These are phyloP conservation scores for Sclerotinia borealis DNA, from an alignment of 2,329 filamentous ascomycete species.

Conservation along the genomic window DNA sequence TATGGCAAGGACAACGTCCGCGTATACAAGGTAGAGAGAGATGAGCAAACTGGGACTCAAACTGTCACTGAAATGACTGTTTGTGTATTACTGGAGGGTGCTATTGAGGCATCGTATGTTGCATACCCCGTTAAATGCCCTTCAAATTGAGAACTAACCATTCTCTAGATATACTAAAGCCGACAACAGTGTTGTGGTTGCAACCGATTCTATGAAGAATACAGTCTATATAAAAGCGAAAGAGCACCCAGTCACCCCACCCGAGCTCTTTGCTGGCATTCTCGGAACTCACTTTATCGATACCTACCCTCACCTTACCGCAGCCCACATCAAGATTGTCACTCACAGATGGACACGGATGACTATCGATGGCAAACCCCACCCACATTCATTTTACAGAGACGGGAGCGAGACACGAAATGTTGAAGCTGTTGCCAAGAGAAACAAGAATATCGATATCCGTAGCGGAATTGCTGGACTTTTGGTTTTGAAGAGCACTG, in stretches of 20 bases:
- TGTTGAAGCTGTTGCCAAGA: conserved; percentile 65
- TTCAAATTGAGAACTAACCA: not conserved
- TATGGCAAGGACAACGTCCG: conserved; percentile 98
- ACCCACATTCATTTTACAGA: conserved; percentile 91
- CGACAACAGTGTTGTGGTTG: conserved; percentile 92
- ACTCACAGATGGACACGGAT: conserved; percentile 92
- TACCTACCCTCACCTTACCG: conserved; percentile 81
- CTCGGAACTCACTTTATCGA: conserved; percentile 84
- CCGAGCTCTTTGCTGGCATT: conserved; percentile 83
- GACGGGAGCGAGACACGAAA: conserved; percentile 84
- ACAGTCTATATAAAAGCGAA: conserved; percentile 94
- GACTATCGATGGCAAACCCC: conserved; percentile 76
- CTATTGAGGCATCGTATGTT: conserved; percentile 73
- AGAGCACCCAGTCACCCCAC: conserved; percentile 84
- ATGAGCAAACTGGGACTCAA: conserved; percentile 70
- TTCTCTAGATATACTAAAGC: conserved; percentile 73
- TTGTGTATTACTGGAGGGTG: conserved; percentile 84
- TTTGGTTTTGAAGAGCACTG: conserved; percentile 91
- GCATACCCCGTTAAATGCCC: not conserved
- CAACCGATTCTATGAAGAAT: conserved; percentile 98
- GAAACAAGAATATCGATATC: conserved; percentile 66
- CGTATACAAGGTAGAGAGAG: conserved; percentile 86
- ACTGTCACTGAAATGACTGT: conserved; percentile 93
- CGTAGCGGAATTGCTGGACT: conserved; percentile 74
- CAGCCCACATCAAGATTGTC: conserved; percentile 72